Conservation (phyloP, 306 rosid species). For the Trichosanthes truncata region DNA sequence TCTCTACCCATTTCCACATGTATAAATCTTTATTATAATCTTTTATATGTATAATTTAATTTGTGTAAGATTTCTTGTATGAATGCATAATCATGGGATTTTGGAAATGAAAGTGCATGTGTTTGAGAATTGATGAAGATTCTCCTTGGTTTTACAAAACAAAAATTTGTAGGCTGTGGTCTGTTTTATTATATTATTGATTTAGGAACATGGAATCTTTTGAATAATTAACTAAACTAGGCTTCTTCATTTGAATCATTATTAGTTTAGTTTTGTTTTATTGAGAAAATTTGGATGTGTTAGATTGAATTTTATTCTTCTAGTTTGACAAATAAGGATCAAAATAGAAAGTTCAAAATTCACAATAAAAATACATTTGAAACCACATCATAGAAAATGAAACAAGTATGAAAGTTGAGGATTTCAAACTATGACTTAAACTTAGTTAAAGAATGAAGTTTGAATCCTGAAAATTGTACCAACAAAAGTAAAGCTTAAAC, state of each 20-base stretch:
- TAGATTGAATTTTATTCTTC: background rate
- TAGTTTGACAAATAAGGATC: background rate
- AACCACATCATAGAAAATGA: background rate
- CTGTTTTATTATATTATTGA: background rate
- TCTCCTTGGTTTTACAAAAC: background rate
- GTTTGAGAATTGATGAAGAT: background rate
- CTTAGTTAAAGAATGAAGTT: background rate
- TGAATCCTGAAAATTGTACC: background rate
- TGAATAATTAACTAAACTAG: background rate
- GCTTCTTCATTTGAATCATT: background rate
- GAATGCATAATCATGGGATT: conserved; percentile 5
- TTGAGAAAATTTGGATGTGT: background rate
- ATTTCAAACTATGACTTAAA: background rate
- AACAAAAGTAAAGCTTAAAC: background rate
- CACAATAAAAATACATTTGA: background rate
- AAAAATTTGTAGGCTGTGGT: background rate
- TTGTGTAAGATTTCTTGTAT: background rate
- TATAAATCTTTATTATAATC: background rate
- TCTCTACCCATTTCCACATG: background rate
- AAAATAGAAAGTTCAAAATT: background rate
- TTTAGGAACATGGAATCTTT: background rate
- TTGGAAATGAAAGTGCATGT: background rate
- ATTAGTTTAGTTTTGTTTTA: background rate
- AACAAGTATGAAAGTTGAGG: background rate
- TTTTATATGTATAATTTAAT: background rate